Evolutionary conservation across 257 asterid species (phyloP), one percentile per base, ranked within the genome.

Genomic region (Henckelia pumila): DNA sequence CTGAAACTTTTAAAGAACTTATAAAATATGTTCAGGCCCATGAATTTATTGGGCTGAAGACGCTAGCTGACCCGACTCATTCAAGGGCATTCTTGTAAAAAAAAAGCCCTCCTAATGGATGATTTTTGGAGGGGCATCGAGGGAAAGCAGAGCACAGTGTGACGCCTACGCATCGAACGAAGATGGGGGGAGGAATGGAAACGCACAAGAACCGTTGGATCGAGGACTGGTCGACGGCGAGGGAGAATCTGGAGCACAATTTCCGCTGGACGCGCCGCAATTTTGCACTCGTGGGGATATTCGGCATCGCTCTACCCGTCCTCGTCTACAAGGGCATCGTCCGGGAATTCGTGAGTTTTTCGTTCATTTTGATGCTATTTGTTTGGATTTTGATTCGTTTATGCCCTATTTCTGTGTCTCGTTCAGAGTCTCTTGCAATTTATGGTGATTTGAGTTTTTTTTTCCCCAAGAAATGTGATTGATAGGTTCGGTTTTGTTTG

Each of bases 141-240:
- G n/a, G n/a, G n/a, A n/a, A n/a, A n/a, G n/a, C n/a, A n/a, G n/a
- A n/a, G n/a, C n/a, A n/a, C n/a, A n/a, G n/a, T n/a, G n/a, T n/a
- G n/a, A n/a, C n/a, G n/a, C n/a, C n/a, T n/a, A n/a, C n/a, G n/a
- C n/a, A n/a, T 44, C 52, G 11, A 44, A 29, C 68, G 44, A 82
- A 83, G 24, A 92, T 89, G 96, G 96, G 98, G 0, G 98, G 98
- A 58, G 98, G 96, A 64, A 92, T 92, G 98, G 98, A 87, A 75
- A 53, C 85, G 0, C 72, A 87, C 73, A 89, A 84, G 89, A 89
- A 92, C 78, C 89, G 83, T 56, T 92, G 91, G 89, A 82, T 92
- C 72, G 98, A 92, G 76, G 96, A 89, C 0, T 92, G 98, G 98
- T 68, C 72, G 7, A 0, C 89, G 5, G 84, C 94, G 4, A 83